Conservation (phyloP, 2,329 filamentous ascomycete species). For the Claviceps lovelessii region DNA sequence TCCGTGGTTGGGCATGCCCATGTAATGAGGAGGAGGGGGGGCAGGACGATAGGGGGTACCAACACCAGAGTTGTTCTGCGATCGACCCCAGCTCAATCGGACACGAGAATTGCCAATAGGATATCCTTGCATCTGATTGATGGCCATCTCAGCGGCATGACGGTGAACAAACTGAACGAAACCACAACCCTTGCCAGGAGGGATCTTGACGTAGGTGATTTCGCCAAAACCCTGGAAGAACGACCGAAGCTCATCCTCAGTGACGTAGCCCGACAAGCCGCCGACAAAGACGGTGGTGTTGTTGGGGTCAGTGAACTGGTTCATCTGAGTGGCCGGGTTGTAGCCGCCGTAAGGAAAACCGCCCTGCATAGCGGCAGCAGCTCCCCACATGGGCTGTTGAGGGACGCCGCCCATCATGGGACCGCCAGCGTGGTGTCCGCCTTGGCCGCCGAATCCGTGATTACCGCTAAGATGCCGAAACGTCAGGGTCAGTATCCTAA, state of each 20-base stretch:
- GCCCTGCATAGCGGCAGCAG: conserved; percentile 17
- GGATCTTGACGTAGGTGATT: conserved; percentile 99
- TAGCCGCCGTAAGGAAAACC: conserved; percentile 28
- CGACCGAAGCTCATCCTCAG: conserved; percentile 96
- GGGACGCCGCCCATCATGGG: conserved; percentile 31
- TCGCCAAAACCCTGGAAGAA: conserved; percentile 99
- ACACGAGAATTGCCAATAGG: conserved; percentile 98
- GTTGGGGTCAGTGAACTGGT: conserved; percentile 99
- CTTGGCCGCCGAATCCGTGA: conserved; percentile 26
- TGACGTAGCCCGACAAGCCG: conserved; percentile 92
- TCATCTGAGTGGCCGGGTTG: conserved; percentile 55
- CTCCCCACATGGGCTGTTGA: conserved; percentile 31
- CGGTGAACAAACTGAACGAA: conserved; percentile 99
- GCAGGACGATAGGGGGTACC: conserved; percentile 95
- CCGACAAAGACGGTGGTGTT: conserved; percentile 99
- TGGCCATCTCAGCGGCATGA: conserved; percentile 97
- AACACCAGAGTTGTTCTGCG: conserved; percentile 97
- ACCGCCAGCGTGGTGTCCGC: conserved; percentile 28
- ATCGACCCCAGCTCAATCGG: conserved; percentile 91
- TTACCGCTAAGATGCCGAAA: conserved; percentile 15
- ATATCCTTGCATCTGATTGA: conserved; percentile 99
- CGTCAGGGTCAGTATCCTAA: conserved; percentile 3
- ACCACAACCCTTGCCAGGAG: conserved; percentile 94
- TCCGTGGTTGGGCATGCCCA: conserved; percentile 31
- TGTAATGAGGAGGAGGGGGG: conserved; percentile 48